These are phyloP conservation scores for Amauroascus niger DNA, from an alignment of 2,329 filamentous ascomycete species.

Conservation along the genomic window DNA sequence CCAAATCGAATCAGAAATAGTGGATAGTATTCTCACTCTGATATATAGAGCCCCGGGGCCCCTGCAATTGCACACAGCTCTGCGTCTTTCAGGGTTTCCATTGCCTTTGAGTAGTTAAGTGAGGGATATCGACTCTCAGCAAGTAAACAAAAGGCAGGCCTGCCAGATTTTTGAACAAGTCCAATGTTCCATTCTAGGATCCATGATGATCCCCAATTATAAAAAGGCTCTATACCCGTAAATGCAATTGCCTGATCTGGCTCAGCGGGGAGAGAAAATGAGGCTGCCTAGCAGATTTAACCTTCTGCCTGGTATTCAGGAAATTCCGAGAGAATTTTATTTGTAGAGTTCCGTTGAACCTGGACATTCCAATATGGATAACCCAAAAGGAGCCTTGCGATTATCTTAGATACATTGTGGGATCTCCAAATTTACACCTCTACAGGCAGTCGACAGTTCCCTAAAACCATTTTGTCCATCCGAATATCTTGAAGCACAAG, in stretches of 20 bases:
- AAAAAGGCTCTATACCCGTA: background rate
- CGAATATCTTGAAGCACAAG: too few species aligned
- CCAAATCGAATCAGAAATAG: background rate
- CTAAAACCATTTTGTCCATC: too few species aligned
- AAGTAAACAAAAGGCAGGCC: background rate
- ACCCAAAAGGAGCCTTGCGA: background rate
- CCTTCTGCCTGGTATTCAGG: background rate
- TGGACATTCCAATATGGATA: background rate
- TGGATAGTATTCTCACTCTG: slow-evolving; percentile 14
- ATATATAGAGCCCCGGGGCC: slow-evolving; percentile 16
- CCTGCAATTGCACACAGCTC: slow-evolving; percentile 4
- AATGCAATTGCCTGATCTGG: background rate
- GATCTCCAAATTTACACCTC: too few species aligned
- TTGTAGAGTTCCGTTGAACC: background rate
- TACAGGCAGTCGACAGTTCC: too few species aligned
- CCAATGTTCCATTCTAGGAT: background rate
- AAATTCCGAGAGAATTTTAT: background rate
- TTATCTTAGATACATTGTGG: too few species aligned
- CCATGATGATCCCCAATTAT: background rate
- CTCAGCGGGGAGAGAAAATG: background rate
- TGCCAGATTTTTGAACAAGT: background rate
- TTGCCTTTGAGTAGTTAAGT: background rate
- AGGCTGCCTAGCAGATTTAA: background rate
- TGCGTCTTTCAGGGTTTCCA: background rate
- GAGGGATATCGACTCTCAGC: background rate